Conservation (phyloP, 768 basidiomycete species). For the Leccinum boreale region DNA sequence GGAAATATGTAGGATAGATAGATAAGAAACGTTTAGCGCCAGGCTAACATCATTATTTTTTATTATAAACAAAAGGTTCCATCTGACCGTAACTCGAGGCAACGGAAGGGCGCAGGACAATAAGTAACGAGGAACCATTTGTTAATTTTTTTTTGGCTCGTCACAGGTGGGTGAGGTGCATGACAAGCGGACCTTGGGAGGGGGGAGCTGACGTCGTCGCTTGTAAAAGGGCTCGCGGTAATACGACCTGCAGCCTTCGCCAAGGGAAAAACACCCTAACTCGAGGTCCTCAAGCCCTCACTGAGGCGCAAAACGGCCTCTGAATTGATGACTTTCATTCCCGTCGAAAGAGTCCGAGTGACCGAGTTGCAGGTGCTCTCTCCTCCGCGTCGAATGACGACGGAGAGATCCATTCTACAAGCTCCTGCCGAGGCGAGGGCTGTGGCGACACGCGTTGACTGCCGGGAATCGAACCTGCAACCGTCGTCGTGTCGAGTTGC, state of each 20-base stretch:
- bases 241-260: constrained; percentile 5
- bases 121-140: constrained; percentile 6
- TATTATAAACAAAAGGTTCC: not conserved
- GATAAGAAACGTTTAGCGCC: constrained; percentile 11
- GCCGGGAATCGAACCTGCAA: constrained; percentile 10
- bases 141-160: not conserved
- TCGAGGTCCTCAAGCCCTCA: not conserved
- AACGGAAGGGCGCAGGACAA: constrained; percentile 12
- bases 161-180: not conserved
- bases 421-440: constrained; percentile 28
- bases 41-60: constrained; percentile 9
- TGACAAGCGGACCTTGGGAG: constrained; percentile 5
- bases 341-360: constrained; percentile 25
- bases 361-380: constrained; percentile 11
- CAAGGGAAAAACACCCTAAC: constrained; percentile 3
- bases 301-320: constrained; percentile 2
- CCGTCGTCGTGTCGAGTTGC: constrained; percentile 8
- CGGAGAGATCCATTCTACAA: constrained; percentile 22
- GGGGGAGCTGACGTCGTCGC: constrained; percentile 4
- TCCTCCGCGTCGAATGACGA: constrained; percentile 19
- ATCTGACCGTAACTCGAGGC: constrained; percentile 2
- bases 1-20: constrained; percentile 26
- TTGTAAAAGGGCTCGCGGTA: constrained; percentile 1
- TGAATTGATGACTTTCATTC: constrained; percentile 24
- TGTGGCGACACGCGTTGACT: constrained; percentile 29